These are phyloP conservation scores for Xerocomellus intermedius DNA, from an alignment of 768 basidiomycete species.

Conservation along the genomic window DNA sequence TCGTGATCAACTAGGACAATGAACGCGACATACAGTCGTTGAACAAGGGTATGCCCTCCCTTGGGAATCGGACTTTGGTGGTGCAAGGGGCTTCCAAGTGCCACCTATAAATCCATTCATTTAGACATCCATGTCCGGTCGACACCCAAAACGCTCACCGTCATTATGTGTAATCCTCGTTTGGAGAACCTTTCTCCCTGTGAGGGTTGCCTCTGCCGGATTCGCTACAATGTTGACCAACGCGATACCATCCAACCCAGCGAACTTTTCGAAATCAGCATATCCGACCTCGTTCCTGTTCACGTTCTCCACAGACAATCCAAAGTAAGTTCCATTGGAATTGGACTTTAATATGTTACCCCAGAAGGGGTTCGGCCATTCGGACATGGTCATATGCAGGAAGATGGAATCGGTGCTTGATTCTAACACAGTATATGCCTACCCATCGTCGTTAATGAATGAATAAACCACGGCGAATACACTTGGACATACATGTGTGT, in stretches of 20 bases:
- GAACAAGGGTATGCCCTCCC: slow-evolving; percentile 71
- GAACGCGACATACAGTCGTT: slow-evolving; percentile 48
- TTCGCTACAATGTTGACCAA: slow-evolving; percentile 89
- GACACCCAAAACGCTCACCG: slow-evolving; percentile 45
- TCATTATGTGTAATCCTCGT: slow-evolving; percentile 96
- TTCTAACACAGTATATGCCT: slow-evolving; percentile 94
- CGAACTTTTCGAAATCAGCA: slow-evolving; percentile 98
- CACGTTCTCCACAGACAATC: slow-evolving; percentile 79
- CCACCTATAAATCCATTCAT: slow-evolving; percentile 50
- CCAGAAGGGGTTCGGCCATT: slow-evolving; percentile 71
- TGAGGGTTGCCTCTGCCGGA: slow-evolving; percentile 66
- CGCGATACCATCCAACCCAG: slow-evolving; percentile 93
- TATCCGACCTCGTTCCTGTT: slow-evolving; percentile 87
- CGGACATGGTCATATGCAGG: slow-evolving; percentile 92
- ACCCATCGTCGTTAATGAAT: not conserved
- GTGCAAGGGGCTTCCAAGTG: slow-evolving; percentile 79
- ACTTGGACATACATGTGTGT: slow-evolving; percentile 71
- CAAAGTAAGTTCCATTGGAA: slow-evolving; percentile 97
- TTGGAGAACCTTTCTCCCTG: slow-evolving; percentile 73
- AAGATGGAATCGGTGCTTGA: slow-evolving; percentile 92
- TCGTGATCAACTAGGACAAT: not conserved
- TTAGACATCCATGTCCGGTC: not conserved
- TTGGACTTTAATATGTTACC: slow-evolving; percentile 95
- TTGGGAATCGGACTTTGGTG: slow-evolving; percentile 74
- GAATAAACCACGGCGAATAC: not conserved